These are phyloP conservation scores for Malassezia furfur DNA, from an alignment of 1,284 basidiomycete genomes.

Conservation along the genomic window DNA sequence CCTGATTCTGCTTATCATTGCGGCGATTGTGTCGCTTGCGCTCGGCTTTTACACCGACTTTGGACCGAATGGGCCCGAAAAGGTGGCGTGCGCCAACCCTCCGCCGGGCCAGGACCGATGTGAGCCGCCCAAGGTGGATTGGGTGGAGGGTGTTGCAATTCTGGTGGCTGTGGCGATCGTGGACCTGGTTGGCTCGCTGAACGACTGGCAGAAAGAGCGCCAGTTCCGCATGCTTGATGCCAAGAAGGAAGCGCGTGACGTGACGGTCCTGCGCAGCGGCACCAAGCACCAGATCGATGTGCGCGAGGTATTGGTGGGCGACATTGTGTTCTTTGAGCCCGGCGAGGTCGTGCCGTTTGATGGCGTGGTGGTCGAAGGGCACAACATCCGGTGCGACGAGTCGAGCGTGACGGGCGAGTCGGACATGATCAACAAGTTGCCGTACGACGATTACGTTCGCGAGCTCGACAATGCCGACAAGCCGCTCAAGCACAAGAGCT, in stretches of 20 bases:
- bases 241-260: conserved; percentile 85
- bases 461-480: conserved; percentile 23
- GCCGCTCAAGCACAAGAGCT: conserved; percentile 63
- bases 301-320: conserved; percentile 83
- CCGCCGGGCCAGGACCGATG: conserved; percentile 34
- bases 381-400: conserved; percentile 92
- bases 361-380: conserved; percentile 80
- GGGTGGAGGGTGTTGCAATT: conserved; percentile 98
- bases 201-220: conserved; percentile 93
- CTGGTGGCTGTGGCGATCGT: conserved; percentile 66
- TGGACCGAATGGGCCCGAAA: conserved; percentile 57
- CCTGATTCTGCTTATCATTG: conserved; percentile 75
- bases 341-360: conserved; percentile 94
- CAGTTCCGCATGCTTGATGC: conserved; percentile 88
- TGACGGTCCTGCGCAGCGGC: conserved; percentile 82
- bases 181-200: conserved; percentile 64
- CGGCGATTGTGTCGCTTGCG: conserved; percentile 83
- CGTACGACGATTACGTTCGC: conserved; percentile 66
- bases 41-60: conserved; percentile 90
- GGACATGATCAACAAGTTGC: conserved; percentile 80
- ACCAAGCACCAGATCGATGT: conserved; percentile 68
- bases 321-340: conserved; percentile 80
- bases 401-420: conserved; percentile 91
- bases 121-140: conserved; percentile 56
- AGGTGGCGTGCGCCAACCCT: conserved; percentile 51